Conservation (phyloP, 306 rosid species). For the Quercus bicolor region DNA sequence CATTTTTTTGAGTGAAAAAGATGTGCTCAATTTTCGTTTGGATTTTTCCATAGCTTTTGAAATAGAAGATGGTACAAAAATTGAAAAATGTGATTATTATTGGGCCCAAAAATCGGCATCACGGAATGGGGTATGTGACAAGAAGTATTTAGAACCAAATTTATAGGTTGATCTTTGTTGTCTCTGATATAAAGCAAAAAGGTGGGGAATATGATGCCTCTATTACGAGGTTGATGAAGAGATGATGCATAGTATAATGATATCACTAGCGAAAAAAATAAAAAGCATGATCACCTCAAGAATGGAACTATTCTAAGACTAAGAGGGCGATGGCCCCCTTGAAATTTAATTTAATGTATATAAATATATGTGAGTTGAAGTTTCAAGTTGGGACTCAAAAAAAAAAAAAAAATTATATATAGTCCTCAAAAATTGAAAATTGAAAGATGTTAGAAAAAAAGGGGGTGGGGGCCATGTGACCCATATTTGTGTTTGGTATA, state of each 20-base stretch:
- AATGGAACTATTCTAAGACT: too few species aligned
- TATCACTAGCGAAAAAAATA: background rate
- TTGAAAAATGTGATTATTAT: background rate
- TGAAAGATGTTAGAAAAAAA: too few species aligned
- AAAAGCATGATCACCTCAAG: too few species aligned
- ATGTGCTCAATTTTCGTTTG: slow-evolving; percentile 11
- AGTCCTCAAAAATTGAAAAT: too few species aligned
- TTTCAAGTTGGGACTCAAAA: too few species aligned
- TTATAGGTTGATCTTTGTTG: slow-evolving; percentile 46
- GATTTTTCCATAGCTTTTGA: background rate
- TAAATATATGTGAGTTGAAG: too few species aligned
- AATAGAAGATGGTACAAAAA: slow-evolving; percentile 6
- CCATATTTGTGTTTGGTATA: too few species aligned
- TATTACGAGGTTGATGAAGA: slow-evolving; percentile 25
- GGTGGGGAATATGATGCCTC: slow-evolving; percentile 31
- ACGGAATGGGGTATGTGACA: slow-evolving; percentile 48
- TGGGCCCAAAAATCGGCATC: slow-evolving; percentile 60
- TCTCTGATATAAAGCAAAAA: slow-evolving; percentile 55
- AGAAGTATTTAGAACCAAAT: slow-evolving; percentile 31
- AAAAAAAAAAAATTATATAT: too few species aligned
- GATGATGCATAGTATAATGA: slow-evolving; percentile 4
- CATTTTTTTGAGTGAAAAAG: slow-evolving; percentile 13
- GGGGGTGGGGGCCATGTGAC: too few species aligned
- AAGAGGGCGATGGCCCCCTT: too few species aligned
- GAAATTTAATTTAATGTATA: too few species aligned